Evolutionary conservation across 768 basidiomycete genomes (phyloP).

Genomic region (Termitomyces sp.): DNA sequence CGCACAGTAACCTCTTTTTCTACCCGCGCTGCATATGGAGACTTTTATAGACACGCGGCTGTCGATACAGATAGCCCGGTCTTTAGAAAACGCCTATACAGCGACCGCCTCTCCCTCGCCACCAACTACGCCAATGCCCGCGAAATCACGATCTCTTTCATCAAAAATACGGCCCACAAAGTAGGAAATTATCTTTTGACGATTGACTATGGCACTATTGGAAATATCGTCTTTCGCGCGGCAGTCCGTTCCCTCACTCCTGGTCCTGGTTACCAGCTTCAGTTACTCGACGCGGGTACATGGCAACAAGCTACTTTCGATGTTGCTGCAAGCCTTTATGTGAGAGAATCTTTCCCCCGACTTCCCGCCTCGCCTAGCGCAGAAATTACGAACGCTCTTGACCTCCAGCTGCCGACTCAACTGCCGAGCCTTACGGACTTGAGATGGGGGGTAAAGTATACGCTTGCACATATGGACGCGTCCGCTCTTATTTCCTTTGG

Average conservation of each 20-base stretch:
- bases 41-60: neutral
- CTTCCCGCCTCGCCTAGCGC: neutral
- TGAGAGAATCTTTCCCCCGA: neutral
- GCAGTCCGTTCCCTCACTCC: conserved; percentile 7
- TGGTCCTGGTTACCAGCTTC: conserved; percentile 1
- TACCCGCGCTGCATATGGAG: neutral
- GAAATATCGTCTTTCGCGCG: conserved; percentile 7
- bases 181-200: neutral
- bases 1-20: neutral
- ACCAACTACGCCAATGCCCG: neutral
- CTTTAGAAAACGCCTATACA: conserved; percentile 1
- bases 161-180: neutral
- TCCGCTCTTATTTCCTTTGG: conserved; percentile 5
- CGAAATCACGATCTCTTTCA: neutral
- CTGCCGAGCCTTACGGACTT: neutral
- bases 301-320: neutral
- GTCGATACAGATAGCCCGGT: neutral
- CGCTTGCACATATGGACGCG: conserved; percentile 1
- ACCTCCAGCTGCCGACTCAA: neutral
- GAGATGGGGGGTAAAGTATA: neutral
- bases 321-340: neutral
- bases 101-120: neutral
- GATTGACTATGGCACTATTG: neutral
- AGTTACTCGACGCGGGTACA: neutral
- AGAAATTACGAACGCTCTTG: neutral